Base-by-base conservation (phyloP, 148 eudicot genomes). In the Polygonum aviculare region DNA sequence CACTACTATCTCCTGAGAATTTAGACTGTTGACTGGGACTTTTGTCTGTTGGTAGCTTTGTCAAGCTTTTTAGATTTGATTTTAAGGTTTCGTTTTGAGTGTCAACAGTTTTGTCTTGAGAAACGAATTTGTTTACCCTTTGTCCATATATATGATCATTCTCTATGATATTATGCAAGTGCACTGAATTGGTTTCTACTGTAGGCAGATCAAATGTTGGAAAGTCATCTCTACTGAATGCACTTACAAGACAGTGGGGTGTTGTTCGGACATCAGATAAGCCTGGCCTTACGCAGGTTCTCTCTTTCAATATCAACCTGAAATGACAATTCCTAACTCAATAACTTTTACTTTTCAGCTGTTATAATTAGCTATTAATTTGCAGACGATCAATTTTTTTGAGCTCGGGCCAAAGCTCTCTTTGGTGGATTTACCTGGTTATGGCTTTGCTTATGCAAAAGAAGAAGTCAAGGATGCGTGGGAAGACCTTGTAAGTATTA, bases 181-280 rank as follows among this genome's bases (percentile, higher is more conserved):
- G 44, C 72, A 16, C 72, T 67, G 45, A 67, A 35, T 36, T 67
- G 19, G 44, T 67, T 67, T 36, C 72, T 16, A 55, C 14, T 55
- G 15, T 82, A 94, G 98, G 98, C 70, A 91, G 98, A 86, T 94
- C 98, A 47, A 94, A 94, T 82, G 98, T 94, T 45, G 98, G 98
- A 39, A 94, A 94, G 84, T 94, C 98, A 52, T 94, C 98, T 38
- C 79, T 94, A 70, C 85, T 94, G 33, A 94, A 92, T 86, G 81
- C 97, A 62, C 90, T 94, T 65, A 92, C 97, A 72, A 84, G 98
- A 79, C 98, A 94, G 83, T 94, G 98, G 98, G 98, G 98, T 77
- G 92, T 89, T 83, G 98, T 85, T 74, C 88, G 98, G 51, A 94
- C 97, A 49, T 94, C 98, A 12, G 98, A 94, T 83, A 94, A 94